Conservation (phyloP, 345 rosid species). For the Eucalyptus cloeziana region DNA sequence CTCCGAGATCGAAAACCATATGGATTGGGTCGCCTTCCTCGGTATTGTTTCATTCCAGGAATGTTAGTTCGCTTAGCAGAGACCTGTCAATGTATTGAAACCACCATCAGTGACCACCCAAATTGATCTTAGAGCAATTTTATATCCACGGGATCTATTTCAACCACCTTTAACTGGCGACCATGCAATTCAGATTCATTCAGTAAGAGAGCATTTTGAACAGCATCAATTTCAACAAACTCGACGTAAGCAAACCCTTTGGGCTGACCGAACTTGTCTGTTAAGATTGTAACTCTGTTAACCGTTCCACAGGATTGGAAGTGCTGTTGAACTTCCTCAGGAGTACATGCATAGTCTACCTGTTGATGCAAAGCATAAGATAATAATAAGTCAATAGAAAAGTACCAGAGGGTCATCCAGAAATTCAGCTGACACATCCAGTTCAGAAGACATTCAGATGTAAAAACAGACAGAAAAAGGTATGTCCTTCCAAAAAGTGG, state of each 20-base stretch:
- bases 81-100: conserved; percentile 34
- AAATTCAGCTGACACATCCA: background rate
- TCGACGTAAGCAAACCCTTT: conserved; percentile 99
- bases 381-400: background rate
- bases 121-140: background rate
- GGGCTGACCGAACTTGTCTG: conserved; percentile 98
- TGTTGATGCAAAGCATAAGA: conserved; percentile 1
- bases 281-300: conserved; percentile 92
- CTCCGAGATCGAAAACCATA: conserved; percentile 69
- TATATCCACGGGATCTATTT: background rate
- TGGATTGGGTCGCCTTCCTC: conserved; percentile 75
- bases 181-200: conserved; percentile 97
- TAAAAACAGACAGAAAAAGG: background rate
- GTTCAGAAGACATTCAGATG: background rate
- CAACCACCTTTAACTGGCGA: conserved; percentile 79
- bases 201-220: conserved; percentile 83
- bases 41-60: conserved; percentile 91
- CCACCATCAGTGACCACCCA: background rate
- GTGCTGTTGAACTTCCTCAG: conserved; percentile 99
- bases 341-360: conserved; percentile 97
- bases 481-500: background rate
- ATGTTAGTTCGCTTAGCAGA: conserved; percentile 93
- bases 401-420: background rate
- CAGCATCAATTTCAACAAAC: conserved; percentile 90
- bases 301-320: conserved; percentile 99